Evolutionary conservation across 208 protist species (phyloP).

Genomic region (Trypanosoma mega): DNA sequence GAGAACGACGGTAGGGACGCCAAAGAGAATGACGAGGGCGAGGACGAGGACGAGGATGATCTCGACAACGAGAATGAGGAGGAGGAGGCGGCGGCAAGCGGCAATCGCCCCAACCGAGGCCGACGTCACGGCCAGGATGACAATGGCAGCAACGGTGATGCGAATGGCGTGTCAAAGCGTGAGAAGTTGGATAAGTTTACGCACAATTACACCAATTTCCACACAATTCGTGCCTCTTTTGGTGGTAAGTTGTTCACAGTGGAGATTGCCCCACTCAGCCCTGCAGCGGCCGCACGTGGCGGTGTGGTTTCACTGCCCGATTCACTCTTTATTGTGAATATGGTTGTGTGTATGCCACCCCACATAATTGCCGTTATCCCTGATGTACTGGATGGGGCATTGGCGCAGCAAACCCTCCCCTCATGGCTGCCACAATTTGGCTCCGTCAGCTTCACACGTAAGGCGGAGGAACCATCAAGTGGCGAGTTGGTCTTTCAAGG

Average conservation of each 20-base stretch:
- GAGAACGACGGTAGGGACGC: slow-evolving; percentile 20
- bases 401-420: slow-evolving; percentile 59
- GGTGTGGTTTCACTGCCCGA: slow-evolving; percentile 37
- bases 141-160: too few relatives aligned
- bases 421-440: slow-evolving; percentile 84
- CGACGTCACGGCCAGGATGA: slow-evolving; percentile 18
- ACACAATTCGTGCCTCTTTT: slow-evolving; percentile 34
- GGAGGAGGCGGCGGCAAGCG: slow-evolving; percentile 21
- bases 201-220: slow-evolving; percentile 56
- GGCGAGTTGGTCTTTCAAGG: slow-evolving; percentile 89
- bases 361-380: slow-evolving; percentile 72
- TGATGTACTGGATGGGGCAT: slow-evolving; percentile 64
- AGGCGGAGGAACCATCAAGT: slow-evolving; percentile 56
- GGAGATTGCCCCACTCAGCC: slow-evolving; percentile 50
- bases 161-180: too few relatives aligned
- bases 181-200: not conserved
- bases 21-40: not conserved
- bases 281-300: slow-evolving; percentile 35
- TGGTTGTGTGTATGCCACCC: slow-evolving; percentile 47
- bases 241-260: slow-evolving; percentile 48
- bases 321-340: slow-evolving; percentile 76
- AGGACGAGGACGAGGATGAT: slow-evolving; percentile 19
- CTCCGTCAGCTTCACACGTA: slow-evolving; percentile 75
- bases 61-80: slow-evolving; percentile 19
- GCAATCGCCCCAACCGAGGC: not conserved